Evolutionary conservation across 1,284 basidiomycete species (phyloP).

Genomic region (Papiliotrema flavescens): DNA sequence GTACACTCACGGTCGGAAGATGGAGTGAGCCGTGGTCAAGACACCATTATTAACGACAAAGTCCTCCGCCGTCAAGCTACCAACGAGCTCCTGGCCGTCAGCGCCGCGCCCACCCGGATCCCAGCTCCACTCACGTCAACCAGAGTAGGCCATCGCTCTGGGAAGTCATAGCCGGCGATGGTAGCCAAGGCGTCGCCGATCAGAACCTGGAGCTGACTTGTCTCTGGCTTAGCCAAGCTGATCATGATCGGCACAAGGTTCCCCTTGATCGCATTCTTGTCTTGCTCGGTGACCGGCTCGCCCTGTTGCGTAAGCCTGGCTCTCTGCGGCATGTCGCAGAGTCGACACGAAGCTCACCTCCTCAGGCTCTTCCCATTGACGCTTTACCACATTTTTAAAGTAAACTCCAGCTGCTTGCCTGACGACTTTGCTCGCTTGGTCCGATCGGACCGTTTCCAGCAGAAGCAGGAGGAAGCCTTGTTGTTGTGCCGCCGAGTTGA

Average conservation of each 20-base stretch:
- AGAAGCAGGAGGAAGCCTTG: constrained; percentile 77
- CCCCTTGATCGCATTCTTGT: constrained; percentile 53
- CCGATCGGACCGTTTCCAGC: constrained; percentile 63
- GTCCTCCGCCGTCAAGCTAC: constrained; percentile 69
- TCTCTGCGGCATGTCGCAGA: too few species aligned
- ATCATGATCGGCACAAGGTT: constrained; percentile 56
- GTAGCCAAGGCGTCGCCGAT: constrained; percentile 84
- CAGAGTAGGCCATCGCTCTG: constrained; percentile 74
- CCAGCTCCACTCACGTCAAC: constrained; percentile 64
- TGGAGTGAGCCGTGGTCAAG: constrained; percentile 90
- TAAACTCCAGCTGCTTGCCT: constrained; percentile 79
- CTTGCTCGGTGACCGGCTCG: constrained; percentile 17
- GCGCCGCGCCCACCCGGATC: constrained; percentile 1
- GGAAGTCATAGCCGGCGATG: constrained; percentile 84
- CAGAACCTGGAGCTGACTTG: constrained; percentile 58
- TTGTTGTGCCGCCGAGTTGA: constrained; percentile 64
- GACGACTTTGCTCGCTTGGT: constrained; percentile 53
- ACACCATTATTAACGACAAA: constrained; percentile 85
- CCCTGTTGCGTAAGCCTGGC: neutral
- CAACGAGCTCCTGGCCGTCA: constrained; percentile 68
- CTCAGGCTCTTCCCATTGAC: constrained; percentile 63
- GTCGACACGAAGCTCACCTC: constrained; percentile 59
- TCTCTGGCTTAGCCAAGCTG: constrained; percentile 49
- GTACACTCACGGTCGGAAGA: constrained; percentile 63
- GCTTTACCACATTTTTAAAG: constrained; percentile 81